Base-by-base conservation (phyloP, 805 yeast genomes). In the Deakozyma indianensis region DNA sequence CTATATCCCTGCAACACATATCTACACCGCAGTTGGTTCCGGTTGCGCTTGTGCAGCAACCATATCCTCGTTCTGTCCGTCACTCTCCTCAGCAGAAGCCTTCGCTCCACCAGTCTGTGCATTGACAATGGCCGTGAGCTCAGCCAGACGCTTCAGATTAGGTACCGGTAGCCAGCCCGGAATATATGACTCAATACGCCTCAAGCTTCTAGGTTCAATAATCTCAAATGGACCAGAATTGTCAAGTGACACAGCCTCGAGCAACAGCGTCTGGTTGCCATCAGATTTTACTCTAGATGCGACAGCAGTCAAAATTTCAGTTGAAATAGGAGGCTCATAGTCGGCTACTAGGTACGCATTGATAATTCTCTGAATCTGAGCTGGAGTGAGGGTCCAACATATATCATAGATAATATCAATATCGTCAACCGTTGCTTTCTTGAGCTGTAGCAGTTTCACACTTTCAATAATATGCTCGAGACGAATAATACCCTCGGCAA, bases 151-250 rank as follows among this genome's bases (percentile, higher is more conserved):
- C 68, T 94, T 82, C 29, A 94, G 80, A 35, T 76, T 80, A 41
- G 97, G 97, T 52, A 88, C 76, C 54, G 81, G 83, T 65, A 92
- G 69, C 84, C 94, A 84, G 1, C 94, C 88, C 35, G 98, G 98
- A 50, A 92, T 90, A 59, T 88, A 92, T 20, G 69, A 62, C 55
- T 67, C 70, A 23, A 67, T 58, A 47, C 16, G 94, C 87, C 67
- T 84, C 86, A 55, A 81, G 80, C 59, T 83, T 68, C 58, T 83
- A 71, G 73, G 68, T 46, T 61, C 60, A 25, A 61, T 59, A 43
- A 67, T 55, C 51, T 63, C 68, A 48, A 64, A 65, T 15, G 69
- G 66, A 1, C 69, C 70, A 35, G 62, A 53, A 47, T 65, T 70
- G 41, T 56, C 59, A 23, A 64, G 48, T 22, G 63, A 61, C 23